Evolutionary conservation across 2,329 filamentous ascomycete species (phyloP).

Genomic region (Phoma sp.): DNA sequence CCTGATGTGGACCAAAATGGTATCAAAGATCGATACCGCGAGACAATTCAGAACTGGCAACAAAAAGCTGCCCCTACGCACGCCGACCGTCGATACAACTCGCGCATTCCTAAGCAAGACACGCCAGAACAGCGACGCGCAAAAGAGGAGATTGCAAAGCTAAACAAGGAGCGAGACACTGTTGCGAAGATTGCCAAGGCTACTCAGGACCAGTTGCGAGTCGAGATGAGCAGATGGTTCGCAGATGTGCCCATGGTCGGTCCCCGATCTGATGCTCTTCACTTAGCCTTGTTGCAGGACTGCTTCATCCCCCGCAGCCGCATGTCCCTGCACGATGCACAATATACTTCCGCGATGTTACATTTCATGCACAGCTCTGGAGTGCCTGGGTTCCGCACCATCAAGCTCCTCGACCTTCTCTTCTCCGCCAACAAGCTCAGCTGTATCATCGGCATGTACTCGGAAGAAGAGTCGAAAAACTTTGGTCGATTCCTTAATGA

Average conservation of each 20-base stretch:
- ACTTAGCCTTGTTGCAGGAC: conserved; percentile 82
- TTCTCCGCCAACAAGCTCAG: conserved; percentile 84
- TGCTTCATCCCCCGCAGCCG: conserved; percentile 90
- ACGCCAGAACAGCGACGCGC: conserved; percentile 72
- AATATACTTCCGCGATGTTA: conserved; percentile 86
- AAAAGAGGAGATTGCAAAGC: conserved; percentile 72
- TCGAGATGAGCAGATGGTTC: conserved; percentile 83
- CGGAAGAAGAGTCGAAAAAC: conserved; percentile 88
- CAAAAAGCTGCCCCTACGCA: conserved; percentile 55
- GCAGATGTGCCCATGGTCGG: conserved; percentile 63
- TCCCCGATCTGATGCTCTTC: conserved; percentile 65
- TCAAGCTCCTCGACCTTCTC: conserved; percentile 81
- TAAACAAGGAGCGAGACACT: conserved; percentile 56
- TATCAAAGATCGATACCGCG: conserved; percentile 73
- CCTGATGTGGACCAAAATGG: conserved; percentile 73
- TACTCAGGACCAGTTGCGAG: conserved; percentile 66
- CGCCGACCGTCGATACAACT: conserved; percentile 64
- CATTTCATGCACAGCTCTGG: conserved; percentile 86
- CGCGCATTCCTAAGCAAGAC: conserved; percentile 51
- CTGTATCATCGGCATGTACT: conserved; percentile 85
- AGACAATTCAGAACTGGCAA: conserved; percentile 64
- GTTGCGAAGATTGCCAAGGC: conserved; percentile 61
- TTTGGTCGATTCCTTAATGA: conserved; percentile 90
- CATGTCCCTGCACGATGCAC: conserved; percentile 83
- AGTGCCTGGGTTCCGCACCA: conserved; percentile 83